phyloP scores from a whole-genome alignment of 2,329 filamentous ascomycete species.

The Fusarium camptoceras region DNA sequence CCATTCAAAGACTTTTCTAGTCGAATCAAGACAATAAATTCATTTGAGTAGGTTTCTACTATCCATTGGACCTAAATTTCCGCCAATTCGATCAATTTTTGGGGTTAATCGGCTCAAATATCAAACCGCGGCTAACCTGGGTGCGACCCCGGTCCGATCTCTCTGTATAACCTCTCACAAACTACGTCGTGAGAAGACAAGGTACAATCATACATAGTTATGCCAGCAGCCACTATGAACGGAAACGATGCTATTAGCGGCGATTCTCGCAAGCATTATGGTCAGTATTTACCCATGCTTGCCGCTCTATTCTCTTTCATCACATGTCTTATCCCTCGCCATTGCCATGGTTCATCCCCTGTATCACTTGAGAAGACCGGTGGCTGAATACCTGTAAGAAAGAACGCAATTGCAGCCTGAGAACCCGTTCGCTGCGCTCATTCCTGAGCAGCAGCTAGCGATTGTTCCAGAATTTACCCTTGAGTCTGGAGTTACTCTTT shows the following conservation, averaged over 20 bases:
- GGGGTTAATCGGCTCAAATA: slow-evolving; percentile 19
- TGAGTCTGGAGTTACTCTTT: slow-evolving; percentile 87
- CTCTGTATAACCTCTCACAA: slow-evolving; percentile 25
- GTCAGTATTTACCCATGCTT: slow-evolving; percentile 45
- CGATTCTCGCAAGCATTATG: slow-evolving; percentile 43
- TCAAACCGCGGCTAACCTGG: slow-evolving; percentile 6
- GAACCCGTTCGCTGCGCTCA: slow-evolving; percentile 89
- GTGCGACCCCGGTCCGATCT: slow-evolving; percentile 27
- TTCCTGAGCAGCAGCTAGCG: slow-evolving; percentile 88
- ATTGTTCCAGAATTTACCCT: slow-evolving; percentile 90
- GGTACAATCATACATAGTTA: slow-evolving; percentile 10
- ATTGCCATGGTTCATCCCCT: background rate
- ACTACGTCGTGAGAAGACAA: slow-evolving; percentile 6
- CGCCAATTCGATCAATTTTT: slow-evolving; percentile 11
- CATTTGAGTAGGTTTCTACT: slow-evolving; percentile 20
- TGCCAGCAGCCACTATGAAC: slow-evolving; percentile 42
- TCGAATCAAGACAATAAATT: slow-evolving; percentile 25
- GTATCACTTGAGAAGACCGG: slow-evolving; percentile 51
- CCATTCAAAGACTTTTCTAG: slow-evolving; percentile 33
- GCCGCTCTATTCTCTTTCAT: background rate
- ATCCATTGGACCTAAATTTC: slow-evolving; percentile 33
- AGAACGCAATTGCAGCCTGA: slow-evolving; percentile 79
- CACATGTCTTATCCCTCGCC: background rate
- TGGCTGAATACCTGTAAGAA: slow-evolving; percentile 75
- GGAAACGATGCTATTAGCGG: slow-evolving; percentile 37